Base-by-base conservation (phyloP, 495 filamentous ascomycete genomes). In the Aspergillus sparsus region DNA sequence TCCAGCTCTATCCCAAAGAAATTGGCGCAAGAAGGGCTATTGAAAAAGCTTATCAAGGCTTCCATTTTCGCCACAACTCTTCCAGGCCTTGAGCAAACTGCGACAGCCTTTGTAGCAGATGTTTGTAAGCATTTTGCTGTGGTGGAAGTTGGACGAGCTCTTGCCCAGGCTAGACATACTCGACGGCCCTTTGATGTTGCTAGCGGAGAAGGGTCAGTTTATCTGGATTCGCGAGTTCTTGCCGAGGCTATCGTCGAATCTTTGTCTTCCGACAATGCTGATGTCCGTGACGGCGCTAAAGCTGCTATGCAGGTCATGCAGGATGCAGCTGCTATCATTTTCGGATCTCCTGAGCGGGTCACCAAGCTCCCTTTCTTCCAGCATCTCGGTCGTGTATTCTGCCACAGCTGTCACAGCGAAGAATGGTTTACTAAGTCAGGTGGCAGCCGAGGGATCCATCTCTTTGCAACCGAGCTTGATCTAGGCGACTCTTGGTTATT, bases 361-460 rank as follows among this genome's bases (percentile, higher is more conserved):
- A 79, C 87, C 11, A 84, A 85, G 53, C 77, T 98, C 9, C 82
- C 84, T 1, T 92, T 97, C 73, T 99, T 97, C 74, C 77, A 80
- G 60, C 87, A 92, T 66, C 77, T 98, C 10, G 85, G 87, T 18
- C 87, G 85, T 57, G 83, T 85, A 0, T 97, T 97, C 73, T 92
- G 89, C 63, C 95, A 99, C 71, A 89, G 89, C 61, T 99, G 95
- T 68, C 89, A 97, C 60, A 91, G 92, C 63, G 93, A 97, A 69
- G 93, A 98, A 62, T 99, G 95, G 95, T 98, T 93, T 67, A 90
- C 91, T 12, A 99, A 99, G 67, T 86, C 91, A 16, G 93, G 93
- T 58, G 95, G 95, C 13, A 91, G 89, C 39, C 72, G 93, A 18
- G 95, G 95, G 47, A 96, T 99, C 57, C 86, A 91, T 62, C 81